These are phyloP conservation scores for Pseudogymnoascus sp. DNA, from an alignment of 2,329 filamentous ascomycete genomes.

Conservation along the genomic window DNA sequence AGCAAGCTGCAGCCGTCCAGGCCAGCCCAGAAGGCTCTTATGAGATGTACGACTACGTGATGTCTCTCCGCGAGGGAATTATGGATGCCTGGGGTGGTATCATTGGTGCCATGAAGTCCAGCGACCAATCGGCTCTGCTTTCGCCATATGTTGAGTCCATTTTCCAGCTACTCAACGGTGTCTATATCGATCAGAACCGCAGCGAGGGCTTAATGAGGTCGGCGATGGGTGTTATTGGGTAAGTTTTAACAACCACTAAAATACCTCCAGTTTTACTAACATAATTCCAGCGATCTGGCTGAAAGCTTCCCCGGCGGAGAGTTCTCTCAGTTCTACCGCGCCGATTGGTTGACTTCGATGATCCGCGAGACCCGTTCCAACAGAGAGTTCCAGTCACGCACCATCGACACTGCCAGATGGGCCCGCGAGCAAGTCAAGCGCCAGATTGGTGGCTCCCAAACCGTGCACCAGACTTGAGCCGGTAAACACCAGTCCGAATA, in stretches of 20 bases:
- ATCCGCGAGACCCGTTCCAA: constrained; percentile 89
- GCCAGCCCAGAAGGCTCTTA: constrained; percentile 73
- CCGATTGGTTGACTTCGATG: constrained; percentile 82
- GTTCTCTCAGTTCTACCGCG: constrained; percentile 73
- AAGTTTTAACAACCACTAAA: constrained; percentile 31
- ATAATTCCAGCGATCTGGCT: constrained; percentile 65
- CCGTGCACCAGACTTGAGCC: constrained; percentile 28
- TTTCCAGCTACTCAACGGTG: constrained; percentile 75
- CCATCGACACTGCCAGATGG: constrained; percentile 92
- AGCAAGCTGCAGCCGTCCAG: constrained; percentile 81
- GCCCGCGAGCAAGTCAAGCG: constrained; percentile 95
- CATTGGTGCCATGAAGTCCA: constrained; percentile 84
- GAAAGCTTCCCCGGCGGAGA: constrained; percentile 90
- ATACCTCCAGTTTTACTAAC: background rate
- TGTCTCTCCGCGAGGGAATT: constrained; percentile 90
- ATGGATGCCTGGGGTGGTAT: constrained; percentile 99
- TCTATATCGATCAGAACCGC: constrained; percentile 75
- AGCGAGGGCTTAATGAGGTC: constrained; percentile 87
- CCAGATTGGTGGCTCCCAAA: constrained; percentile 52
- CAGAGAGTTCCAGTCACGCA: constrained; percentile 76
- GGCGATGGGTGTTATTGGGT: constrained; percentile 97
- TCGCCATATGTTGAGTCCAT: constrained; percentile 75
- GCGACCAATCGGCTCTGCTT: constrained; percentile 63
- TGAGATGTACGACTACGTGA: constrained; percentile 95
- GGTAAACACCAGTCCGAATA: background rate